A percentile compares a stretch with the other conserved stretches of the same genome.
These are phyloP conservation scores for Ceratocystis lukuohia DNA, from an alignment of 2,329 filamentous ascomycete genomes.

Conservation along the genomic window DNA sequence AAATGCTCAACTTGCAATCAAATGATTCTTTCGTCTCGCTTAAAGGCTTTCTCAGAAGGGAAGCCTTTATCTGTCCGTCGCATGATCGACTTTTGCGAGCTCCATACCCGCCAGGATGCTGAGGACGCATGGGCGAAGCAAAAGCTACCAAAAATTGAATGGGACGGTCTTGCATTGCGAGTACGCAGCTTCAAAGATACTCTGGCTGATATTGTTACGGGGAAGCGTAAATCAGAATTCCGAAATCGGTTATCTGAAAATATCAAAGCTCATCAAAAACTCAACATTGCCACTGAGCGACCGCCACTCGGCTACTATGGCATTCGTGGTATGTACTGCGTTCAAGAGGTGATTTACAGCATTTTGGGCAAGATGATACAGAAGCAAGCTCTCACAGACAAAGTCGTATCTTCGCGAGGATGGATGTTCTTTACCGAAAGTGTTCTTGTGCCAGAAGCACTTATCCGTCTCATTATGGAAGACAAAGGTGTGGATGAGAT, in stretches of 20 bases:
- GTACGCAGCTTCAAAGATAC: conserved; percentile 42
- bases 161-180: conserved; percentile 46
- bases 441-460: conserved; percentile 63
- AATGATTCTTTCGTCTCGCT: conserved; percentile 39
- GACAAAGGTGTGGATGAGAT: conserved; percentile 36
- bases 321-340: conserved; percentile 53
- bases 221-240: conserved; percentile 48
- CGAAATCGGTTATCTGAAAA: conserved; percentile 41
- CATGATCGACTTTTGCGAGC: conserved; percentile 50
- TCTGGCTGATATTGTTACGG: conserved; percentile 44
- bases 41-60: conserved; percentile 39
- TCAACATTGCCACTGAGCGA: conserved; percentile 43
- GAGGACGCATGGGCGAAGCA: conserved; percentile 34
- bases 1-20: conserved; percentile 55
- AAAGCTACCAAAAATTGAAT: conserved; percentile 60
- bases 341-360: conserved; percentile 56
- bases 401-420: conserved; percentile 52
- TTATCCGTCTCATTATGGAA: conserved; percentile 41
- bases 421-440: conserved; percentile 56
- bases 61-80: conserved; percentile 40
- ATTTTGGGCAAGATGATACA: conserved; percentile 48
- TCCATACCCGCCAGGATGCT: conserved; percentile 46
- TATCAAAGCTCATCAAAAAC: conserved; percentile 43
- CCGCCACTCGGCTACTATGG: conserved; percentile 73
- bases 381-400: conserved; percentile 48